Conservation (phyloP, 2,329 filamentous ascomycete species). For the Exophiala spinifera region DNA sequence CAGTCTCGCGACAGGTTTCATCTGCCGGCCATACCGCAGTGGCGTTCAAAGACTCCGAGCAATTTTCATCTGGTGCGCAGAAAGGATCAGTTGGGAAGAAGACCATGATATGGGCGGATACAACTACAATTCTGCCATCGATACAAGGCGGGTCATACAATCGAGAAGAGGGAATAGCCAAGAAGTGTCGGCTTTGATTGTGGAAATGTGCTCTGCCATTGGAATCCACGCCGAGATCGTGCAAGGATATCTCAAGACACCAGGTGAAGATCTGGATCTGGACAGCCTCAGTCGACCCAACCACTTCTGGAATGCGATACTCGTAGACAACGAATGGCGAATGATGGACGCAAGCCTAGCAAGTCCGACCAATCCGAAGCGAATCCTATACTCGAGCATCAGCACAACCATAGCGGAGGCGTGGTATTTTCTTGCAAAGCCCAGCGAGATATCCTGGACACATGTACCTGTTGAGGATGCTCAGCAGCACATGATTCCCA, state of each 20-base stretch:
- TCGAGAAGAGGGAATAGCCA: slow-evolving; percentile 79
- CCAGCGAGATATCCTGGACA: slow-evolving; percentile 89
- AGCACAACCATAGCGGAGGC: slow-evolving; percentile 69
- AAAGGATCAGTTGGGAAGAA: slow-evolving; percentile 93
- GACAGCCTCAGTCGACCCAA: slow-evolving; percentile 83
- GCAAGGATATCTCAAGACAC: slow-evolving; percentile 83
- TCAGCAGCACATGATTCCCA: slow-evolving; percentile 90
- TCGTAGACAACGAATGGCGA: slow-evolving; percentile 93
- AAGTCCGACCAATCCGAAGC: slow-evolving; percentile 81
- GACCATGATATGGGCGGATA: slow-evolving; percentile 71
- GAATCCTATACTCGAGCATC: slow-evolving; percentile 71
- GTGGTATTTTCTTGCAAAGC: slow-evolving; percentile 92
- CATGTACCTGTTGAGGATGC: slow-evolving; percentile 83
- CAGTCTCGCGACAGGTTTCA: slow-evolving; percentile 81
- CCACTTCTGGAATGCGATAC: slow-evolving; percentile 95
- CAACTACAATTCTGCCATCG: slow-evolving; percentile 44
- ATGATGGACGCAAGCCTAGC: slow-evolving; percentile 93
- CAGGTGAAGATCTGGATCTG: slow-evolving; percentile 77
- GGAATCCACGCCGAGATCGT: slow-evolving; percentile 85
- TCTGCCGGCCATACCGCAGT: slow-evolving; percentile 90
- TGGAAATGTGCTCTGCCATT: slow-evolving; percentile 90
- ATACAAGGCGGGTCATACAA: slow-evolving; percentile 79
- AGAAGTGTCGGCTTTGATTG: slow-evolving; percentile 82
- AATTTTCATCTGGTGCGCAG: slow-evolving; percentile 97
- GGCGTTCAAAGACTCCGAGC: slow-evolving; percentile 89